Conservation (phyloP, 176 grass and related monocot species). For the Phragmites australis region DNA sequence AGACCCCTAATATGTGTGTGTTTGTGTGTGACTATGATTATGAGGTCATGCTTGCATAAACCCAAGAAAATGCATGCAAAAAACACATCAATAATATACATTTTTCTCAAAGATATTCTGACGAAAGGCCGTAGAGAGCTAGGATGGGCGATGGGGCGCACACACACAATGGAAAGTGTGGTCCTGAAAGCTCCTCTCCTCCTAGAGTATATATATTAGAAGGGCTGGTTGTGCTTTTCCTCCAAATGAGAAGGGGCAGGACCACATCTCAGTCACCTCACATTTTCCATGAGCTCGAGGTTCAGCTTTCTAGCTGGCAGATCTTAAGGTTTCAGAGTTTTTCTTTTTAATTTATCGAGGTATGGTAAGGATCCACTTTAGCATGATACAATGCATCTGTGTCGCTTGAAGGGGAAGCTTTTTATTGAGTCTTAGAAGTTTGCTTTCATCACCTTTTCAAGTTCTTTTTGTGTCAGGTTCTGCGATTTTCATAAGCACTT, state of each 20-base stretch:
- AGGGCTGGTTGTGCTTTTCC: constrained; percentile 29
- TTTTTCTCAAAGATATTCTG: constrained; percentile 29
- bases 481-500: neutral
- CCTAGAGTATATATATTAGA: constrained; percentile 25
- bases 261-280: constrained; percentile 29
- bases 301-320: constrained; percentile 44
- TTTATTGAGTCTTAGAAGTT: neutral
- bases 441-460: neutral
- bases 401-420: neutral
- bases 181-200: constrained; percentile 54
- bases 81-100: constrained; percentile 26
- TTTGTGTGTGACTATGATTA: neutral
- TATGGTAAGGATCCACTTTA: constrained; percentile 30
- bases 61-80: constrained; percentile 29
- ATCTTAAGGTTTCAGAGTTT: constrained; percentile 25
- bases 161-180: constrained; percentile 33
- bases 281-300: constrained; percentile 29
- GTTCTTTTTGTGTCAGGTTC: neutral
- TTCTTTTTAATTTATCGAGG: constrained; percentile 19
- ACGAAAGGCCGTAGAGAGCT: constrained; percentile 21
- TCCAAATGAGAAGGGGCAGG: constrained; percentile 11
- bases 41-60: constrained; percentile 53
- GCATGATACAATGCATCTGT: constrained; percentile 31
- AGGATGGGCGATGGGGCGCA: constrained; percentile 14
- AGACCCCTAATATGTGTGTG: constrained; percentile 11